Base-by-base conservation (phyloP, 1,284 basidiomycete species). In the Ustilago nuda region DNA sequence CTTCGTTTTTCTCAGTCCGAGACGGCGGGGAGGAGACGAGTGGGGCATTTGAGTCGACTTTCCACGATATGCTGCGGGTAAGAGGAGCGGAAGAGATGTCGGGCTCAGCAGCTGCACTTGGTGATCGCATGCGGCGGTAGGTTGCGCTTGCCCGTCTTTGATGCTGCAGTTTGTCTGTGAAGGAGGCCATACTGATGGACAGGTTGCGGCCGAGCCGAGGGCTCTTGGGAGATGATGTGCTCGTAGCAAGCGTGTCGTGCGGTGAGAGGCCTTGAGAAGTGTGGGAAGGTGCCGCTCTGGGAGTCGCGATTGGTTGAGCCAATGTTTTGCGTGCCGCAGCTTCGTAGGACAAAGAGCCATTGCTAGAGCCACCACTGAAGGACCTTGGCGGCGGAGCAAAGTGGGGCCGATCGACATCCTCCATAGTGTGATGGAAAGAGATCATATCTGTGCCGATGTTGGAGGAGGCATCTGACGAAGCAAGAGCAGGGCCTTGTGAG, bases 391-490 rank as follows among this genome's bases (percentile, higher is more conserved):
- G 67, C 19, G 73, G 73, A 3, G 66, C 46, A 46, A 71, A 68
- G 33, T 19, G 32, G 0, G 73, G 58, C 15, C 56, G 64, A 3
- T 76, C 68, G 3, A 62, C 37, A 33, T 67, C 65, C 15, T 69
- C 70, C 52, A 72, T 62, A 9, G 70, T 68, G 19, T 76, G 69
- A 37, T 76, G 74, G 37, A 76, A 76, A 8, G 70, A 76, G 66
- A 76, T 72, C 70, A 76, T 72, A 45, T 76, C 63, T 8, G 66
- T 37, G 3, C 57, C 58, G 7, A 11, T 56, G 23, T 13, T 33
- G 0, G 51, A 17, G n/a, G 54, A 11, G n/a, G 48, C 52, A 12
- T 30, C 23, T 4, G 43, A 36, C 5, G 56, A 53, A 23, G 15
- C 17, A 15, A 27, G 17, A 15, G 51, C 33, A 32, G 41, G 9